phyloP scores from a whole-genome alignment of 805 yeast species.

The Debaryomyces hansenii region DNA sequence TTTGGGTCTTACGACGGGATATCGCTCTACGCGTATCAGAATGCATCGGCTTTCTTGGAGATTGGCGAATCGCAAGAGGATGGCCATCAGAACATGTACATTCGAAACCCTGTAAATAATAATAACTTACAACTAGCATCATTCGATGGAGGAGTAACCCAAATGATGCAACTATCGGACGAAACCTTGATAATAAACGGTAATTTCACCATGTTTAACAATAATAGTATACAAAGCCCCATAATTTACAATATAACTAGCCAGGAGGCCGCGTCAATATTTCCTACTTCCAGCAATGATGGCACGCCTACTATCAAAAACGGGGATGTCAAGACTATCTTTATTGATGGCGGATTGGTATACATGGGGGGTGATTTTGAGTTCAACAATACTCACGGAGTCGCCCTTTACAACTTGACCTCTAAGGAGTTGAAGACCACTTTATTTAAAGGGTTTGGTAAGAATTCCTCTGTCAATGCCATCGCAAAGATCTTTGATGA shows the following conservation, averaged over 20 bases:
- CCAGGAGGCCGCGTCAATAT: constrained; percentile 21
- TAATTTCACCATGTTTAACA: constrained; percentile 34
- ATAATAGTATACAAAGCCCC: constrained; percentile 26
- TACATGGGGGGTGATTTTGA: constrained; percentile 82
- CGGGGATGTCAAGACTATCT: constrained; percentile 35
- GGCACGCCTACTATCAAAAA: constrained; percentile 15
- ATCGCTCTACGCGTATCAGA: constrained; percentile 25
- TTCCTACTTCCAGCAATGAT: constrained; percentile 15
- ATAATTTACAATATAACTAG: constrained; percentile 34
- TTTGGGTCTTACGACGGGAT: constrained; percentile 31
- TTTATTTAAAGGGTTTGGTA: constrained; percentile 77
- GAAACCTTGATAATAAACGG: constrained; percentile 36
- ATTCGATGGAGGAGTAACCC: constrained; percentile 31
- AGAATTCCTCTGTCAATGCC: constrained; percentile 57
- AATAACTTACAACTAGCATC: constrained; percentile 23
- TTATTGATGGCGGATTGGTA: constrained; percentile 46
- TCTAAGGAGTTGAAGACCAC: constrained; percentile 43
- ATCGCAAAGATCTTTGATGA: constrained; percentile 51
- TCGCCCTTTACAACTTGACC: constrained; percentile 59
- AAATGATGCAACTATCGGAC: constrained; percentile 19
- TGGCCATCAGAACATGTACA: constrained; percentile 9
- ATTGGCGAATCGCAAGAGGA: constrained; percentile 10
- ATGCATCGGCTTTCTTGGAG: constrained; percentile 23
- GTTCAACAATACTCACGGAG: constrained; percentile 54
- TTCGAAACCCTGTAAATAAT: constrained; percentile 20